phyloP scores from a whole-genome alignment of 768 basidiomycete species.

The Megacollybia marginata region DNA sequence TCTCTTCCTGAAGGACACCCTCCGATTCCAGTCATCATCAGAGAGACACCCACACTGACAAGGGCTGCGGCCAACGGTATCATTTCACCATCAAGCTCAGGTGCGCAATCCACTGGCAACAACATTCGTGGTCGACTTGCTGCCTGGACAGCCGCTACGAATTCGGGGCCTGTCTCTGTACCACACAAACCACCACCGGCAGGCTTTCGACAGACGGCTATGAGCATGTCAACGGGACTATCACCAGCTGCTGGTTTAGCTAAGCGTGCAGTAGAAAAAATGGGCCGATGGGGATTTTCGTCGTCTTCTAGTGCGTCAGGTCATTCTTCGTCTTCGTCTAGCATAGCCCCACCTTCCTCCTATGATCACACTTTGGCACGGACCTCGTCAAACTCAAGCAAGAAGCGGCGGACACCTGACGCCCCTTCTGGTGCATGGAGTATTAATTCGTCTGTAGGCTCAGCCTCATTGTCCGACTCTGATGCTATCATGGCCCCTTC shows the following conservation, averaged over 20 bases:
- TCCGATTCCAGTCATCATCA: conserved; percentile 10
- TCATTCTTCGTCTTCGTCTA: conserved; percentile 41
- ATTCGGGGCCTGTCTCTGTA: conserved; percentile 12
- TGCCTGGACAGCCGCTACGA: conserved; percentile 34
- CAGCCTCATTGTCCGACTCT: conserved; percentile 44
- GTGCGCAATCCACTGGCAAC: conserved; percentile 26
- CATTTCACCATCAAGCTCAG: conserved; percentile 29
- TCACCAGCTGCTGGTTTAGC: conserved; percentile 71
- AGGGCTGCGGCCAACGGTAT: conserved; percentile 34
- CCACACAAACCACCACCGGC: conserved; percentile 7
- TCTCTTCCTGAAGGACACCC: conserved; percentile 21
- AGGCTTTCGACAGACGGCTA: conserved; percentile 52
- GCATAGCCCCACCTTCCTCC: conserved; percentile 29
- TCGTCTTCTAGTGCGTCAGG: conserved; percentile 34
- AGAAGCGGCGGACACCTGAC: conserved; percentile 47
- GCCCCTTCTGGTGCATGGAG: conserved; percentile 55
- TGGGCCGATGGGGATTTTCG: conserved; percentile 52
- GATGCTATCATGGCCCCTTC: conserved; percentile 20
- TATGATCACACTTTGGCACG: conserved; percentile 29
- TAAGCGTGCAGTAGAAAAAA: conserved; percentile 70
- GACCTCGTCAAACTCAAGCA: conserved; percentile 33
- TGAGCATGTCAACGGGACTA: conserved; percentile 64
- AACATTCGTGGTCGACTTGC: conserved; percentile 42
- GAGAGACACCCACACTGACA: conserved; percentile 34
- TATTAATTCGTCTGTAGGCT: conserved; percentile 36